Percentiles rank a stretch among this genome's conserved stretches.
Conservation (phyloP, 331 rosid genomes). For the Malus hybrid region DNA sequence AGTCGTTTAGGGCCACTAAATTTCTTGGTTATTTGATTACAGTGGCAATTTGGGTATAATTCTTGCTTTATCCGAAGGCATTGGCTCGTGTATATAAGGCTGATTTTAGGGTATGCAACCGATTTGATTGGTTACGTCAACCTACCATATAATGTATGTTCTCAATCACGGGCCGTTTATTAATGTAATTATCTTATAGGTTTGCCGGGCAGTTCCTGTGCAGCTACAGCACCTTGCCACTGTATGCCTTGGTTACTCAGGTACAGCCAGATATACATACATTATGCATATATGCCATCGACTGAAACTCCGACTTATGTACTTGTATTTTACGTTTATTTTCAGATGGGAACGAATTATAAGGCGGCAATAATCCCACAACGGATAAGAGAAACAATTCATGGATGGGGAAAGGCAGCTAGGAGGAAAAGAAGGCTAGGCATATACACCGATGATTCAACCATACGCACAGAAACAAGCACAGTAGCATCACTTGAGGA, state of each 20-base stretch:
- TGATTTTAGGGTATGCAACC: constrained; percentile 75
- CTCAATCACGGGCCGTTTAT: constrained; percentile 12
- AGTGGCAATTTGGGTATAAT: constrained; percentile 96
- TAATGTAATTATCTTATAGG: constrained; percentile 33
- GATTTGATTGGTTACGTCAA: background rate
- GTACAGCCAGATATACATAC: constrained; percentile 19
- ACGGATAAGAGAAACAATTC: constrained; percentile 79
- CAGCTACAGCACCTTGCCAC: constrained; percentile 97
- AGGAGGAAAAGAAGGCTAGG: constrained; percentile 81
- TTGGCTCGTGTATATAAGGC: constrained; percentile 68
- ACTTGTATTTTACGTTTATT: background rate
- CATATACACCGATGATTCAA: constrained; percentile 56
- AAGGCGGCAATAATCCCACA: constrained; percentile 90
- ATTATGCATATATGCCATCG: background rate
- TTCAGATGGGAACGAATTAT: constrained; percentile 96
- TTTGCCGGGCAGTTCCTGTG: constrained; percentile 89
- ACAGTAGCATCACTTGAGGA: constrained; percentile 70
- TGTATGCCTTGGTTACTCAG: constrained; percentile 94
- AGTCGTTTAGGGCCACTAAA: background rate
- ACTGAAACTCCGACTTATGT: background rate
- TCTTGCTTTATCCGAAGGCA: constrained; percentile 86
- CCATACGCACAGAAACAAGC: constrained; percentile 79
- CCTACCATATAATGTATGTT: background rate
- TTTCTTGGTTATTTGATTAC: constrained; percentile 25
- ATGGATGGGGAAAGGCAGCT: constrained; percentile 86